A percentile compares a stretch with the other conserved stretches of the same genome.
phyloP scores from a whole-genome alignment of 352 stramenopile species.

The Albugo candida region DNA sequence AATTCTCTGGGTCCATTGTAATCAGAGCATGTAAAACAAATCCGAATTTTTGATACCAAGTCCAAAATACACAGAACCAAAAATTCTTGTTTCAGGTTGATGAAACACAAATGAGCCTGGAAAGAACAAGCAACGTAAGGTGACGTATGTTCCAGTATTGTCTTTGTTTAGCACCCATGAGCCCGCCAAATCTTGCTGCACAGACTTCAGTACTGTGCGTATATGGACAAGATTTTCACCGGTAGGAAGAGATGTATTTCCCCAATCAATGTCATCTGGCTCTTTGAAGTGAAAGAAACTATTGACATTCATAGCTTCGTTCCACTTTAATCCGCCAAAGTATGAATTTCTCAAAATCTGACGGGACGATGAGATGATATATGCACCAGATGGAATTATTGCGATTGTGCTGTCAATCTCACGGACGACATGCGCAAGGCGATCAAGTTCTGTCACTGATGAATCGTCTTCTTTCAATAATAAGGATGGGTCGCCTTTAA shows the following conservation, averaged over 20 bases:
- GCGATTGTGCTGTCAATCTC: slow-evolving; percentile 40
- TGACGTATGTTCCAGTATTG: slow-evolving; percentile 36
- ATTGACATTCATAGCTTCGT: slow-evolving; percentile 34
- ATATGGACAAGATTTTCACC: slow-evolving; percentile 34
- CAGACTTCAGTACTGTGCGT: slow-evolving; percentile 43
- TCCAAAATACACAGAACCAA: slow-evolving; percentile 59
- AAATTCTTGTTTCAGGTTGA: slow-evolving; percentile 21
- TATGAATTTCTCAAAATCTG: slow-evolving; percentile 42
- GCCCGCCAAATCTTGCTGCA: slow-evolving; percentile 45
- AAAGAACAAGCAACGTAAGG: slow-evolving; percentile 41
- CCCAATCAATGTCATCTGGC: slow-evolving; percentile 34
- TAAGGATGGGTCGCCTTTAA: slow-evolving; percentile 54
- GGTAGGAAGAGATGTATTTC: slow-evolving; percentile 25
- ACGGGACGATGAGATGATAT: slow-evolving; percentile 45
- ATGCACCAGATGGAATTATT: slow-evolving; percentile 39
- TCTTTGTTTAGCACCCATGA: slow-evolving; percentile 38
- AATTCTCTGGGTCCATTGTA: not conserved
- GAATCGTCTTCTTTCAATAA: slow-evolving; percentile 12
- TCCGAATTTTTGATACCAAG: slow-evolving; percentile 41
- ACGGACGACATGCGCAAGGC: slow-evolving; percentile 40
- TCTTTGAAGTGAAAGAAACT: slow-evolving; percentile 67
- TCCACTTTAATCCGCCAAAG: slow-evolving; percentile 46
- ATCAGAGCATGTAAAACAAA: slow-evolving; percentile 9
- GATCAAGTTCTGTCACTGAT: slow-evolving; percentile 28
- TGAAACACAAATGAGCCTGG: slow-evolving; percentile 50